Evolutionary conservation across 345 rosid genomes (phyloP).

Genomic region (Draba incana): DNA sequence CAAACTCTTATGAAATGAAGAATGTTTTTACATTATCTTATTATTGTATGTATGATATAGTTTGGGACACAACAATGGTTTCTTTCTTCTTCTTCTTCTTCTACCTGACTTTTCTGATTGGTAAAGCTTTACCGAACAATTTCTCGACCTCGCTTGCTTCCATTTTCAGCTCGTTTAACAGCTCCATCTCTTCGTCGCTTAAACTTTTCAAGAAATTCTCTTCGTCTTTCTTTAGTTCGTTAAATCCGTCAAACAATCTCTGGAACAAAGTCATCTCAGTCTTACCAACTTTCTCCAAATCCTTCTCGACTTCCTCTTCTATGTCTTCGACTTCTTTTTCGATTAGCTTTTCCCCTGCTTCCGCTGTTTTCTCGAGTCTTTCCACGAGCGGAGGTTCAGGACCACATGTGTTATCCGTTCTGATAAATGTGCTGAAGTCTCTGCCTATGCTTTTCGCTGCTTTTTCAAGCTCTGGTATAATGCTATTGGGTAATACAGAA

Average conservation of each 20-base stretch:
- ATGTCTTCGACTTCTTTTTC: conserved; percentile 71
- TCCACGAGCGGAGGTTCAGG: conserved; percentile 93
- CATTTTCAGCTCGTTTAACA: conserved; percentile 71
- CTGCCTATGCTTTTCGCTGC: conserved; percentile 83
- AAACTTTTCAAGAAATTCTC: conserved; percentile 63
- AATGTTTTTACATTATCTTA: conserved; percentile 32
- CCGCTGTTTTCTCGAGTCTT: conserved; percentile 89
- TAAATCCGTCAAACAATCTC: conserved; percentile 76
- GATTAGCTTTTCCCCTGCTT: conserved; percentile 74
- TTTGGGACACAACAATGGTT: conserved; percentile 3
- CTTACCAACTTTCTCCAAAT: conserved; percentile 60
- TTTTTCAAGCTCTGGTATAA: conserved; percentile 76
- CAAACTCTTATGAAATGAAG: conserved; percentile 18
- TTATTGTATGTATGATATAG: conserved; percentile 17
- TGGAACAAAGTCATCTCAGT: conserved; percentile 72
- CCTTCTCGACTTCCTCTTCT: conserved; percentile 50
- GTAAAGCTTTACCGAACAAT: conserved; percentile 72
- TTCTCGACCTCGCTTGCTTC: conserved; percentile 83
- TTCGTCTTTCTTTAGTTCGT: conserved; percentile 67
- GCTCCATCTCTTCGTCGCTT: conserved; percentile 79
- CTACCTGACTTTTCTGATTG: conserved; percentile 75
- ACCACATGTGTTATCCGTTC: conserved; percentile 77
- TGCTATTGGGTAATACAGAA: conserved; percentile 65
- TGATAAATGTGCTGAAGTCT: conserved; percentile 71
- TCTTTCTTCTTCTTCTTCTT: background rate